A percentile compares a stretch with the other conserved stretches of the same genome.
Conservation (phyloP, 495 filamentous ascomycete genomes). For the Hypoxylon crocopeplum region DNA sequence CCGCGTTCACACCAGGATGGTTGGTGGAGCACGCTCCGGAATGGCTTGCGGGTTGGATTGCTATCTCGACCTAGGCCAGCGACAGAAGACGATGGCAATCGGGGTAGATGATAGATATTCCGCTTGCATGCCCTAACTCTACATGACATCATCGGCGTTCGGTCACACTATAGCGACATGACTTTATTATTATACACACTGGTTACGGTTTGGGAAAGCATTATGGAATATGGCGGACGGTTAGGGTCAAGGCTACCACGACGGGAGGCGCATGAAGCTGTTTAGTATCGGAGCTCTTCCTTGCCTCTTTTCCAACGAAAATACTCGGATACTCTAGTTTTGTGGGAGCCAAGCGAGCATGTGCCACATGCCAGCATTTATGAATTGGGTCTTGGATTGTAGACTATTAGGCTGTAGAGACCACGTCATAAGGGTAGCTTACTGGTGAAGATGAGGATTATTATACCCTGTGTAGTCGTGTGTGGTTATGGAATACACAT, state of each 20-base stretch:
- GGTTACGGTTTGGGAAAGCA: slow-evolving; percentile 27
- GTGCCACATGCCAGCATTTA: slow-evolving; percentile 12
- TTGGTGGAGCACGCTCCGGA: slow-evolving; percentile 33
- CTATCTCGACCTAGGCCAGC: slow-evolving; percentile 21
- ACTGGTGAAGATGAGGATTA: slow-evolving; percentile 9
- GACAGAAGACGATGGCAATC: slow-evolving; percentile 17
- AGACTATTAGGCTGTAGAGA: slow-evolving; percentile 17
- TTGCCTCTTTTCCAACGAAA: background rate
- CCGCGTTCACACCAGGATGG: slow-evolving; percentile 27
- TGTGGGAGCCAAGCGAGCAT: slow-evolving; percentile 7
- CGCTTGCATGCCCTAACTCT: slow-evolving; percentile 7
- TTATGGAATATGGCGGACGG: slow-evolving; percentile 16
- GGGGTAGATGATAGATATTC: slow-evolving; percentile 19
- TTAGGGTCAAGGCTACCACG: slow-evolving; percentile 6
- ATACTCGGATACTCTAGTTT: background rate
- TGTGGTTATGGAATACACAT: slow-evolving; percentile 14
- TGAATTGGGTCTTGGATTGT: slow-evolving; percentile 3
- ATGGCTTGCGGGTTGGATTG: slow-evolving; percentile 30
- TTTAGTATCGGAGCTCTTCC: background rate
- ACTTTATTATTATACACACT: slow-evolving; percentile 23
- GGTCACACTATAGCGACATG: slow-evolving; percentile 28
- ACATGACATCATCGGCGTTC: slow-evolving; percentile 26
- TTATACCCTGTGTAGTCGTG: slow-evolving; percentile 16
- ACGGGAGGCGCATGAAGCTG: slow-evolving; percentile 2
- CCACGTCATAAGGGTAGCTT: background rate